These are phyloP conservation scores for Iris pallida DNA, from an alignment of 116 monocot genomes.

Conservation along the genomic window DNA sequence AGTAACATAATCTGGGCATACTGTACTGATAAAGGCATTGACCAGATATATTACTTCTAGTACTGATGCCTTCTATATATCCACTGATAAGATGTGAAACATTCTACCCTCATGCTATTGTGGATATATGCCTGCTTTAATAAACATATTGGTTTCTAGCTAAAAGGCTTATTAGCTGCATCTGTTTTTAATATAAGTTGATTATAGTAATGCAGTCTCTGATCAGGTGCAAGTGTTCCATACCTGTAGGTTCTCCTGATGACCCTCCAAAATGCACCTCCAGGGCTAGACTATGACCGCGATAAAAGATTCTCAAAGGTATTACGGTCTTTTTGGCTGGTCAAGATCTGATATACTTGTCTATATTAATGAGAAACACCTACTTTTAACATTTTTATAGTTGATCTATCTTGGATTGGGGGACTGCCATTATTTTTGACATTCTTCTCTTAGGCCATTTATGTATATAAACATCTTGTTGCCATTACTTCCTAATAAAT, in stretches of 20 bases:
- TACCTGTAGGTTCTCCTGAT: constrained; percentile 78
- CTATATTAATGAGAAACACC: neutral
- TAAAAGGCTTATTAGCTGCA: neutral
- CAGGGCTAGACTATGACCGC: constrained; percentile 91
- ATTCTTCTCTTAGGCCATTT: neutral
- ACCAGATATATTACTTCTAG: too few relatives aligned
- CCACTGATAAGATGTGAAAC: too few relatives aligned
- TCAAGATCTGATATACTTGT: neutral
- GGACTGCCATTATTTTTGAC: neutral
- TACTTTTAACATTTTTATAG: neutral
- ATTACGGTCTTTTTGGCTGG: constrained; percentile 32
- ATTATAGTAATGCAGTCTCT: neutral
- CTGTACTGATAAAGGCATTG: too few relatives aligned
- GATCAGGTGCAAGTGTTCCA: neutral
- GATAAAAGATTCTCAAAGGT: constrained; percentile 98
- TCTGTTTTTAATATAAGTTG: neutral
- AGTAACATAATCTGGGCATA: too few relatives aligned
- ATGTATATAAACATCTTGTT: neutral
- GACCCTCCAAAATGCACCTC: constrained; percentile 99
- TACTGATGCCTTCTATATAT: too few relatives aligned
- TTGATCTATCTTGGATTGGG: neutral
- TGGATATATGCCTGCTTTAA: too few relatives aligned
- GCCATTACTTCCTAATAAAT: constrained; percentile 36
- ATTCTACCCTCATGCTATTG: too few relatives aligned
- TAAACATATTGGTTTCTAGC: neutral